phyloP scores from a whole-genome alignment of 495 filamentous ascomycete species.

The Amorphotheca resinae region DNA sequence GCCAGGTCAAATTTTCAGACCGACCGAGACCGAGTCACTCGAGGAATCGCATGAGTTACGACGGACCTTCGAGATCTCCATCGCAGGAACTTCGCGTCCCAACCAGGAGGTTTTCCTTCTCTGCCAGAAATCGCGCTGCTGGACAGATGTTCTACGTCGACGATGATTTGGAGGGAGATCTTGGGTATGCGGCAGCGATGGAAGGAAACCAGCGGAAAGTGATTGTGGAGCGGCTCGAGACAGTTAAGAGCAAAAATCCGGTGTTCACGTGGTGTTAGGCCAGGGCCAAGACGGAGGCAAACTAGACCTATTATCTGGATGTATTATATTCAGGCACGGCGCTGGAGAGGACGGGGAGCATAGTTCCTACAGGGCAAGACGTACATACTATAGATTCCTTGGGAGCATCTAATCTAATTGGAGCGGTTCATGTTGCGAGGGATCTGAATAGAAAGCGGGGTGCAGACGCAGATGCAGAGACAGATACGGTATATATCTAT shows the following conservation, averaged over 20 bases:
- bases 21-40: conserved; percentile 12
- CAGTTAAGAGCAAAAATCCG: conserved; percentile 87
- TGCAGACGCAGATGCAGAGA: no score
- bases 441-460: no score
- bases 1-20: conserved; percentile 15
- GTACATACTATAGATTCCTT: no score
- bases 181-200: conserved; percentile 90
- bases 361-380: no score
- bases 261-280: conserved; percentile 96
- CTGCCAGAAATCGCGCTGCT: conserved; percentile 7
- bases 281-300: not conserved
- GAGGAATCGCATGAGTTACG: conserved; percentile 24
- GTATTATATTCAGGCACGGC: not conserved
- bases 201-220: conserved; percentile 82
- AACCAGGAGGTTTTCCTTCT: conserved; percentile 18
- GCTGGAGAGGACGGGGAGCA: no score
- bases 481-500: no score
- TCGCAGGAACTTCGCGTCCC: conserved; percentile 4
- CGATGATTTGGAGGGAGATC: conserved; percentile 78
- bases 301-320: not conserved
- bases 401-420: no score
- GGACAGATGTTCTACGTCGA: conserved; percentile 33
- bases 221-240: conserved; percentile 90
- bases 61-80: conserved; percentile 23
- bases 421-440: no score